phyloP scores from a whole-genome alignment of 2,329 filamentous ascomycete species.

The Ustilaginoidea virens region DNA sequence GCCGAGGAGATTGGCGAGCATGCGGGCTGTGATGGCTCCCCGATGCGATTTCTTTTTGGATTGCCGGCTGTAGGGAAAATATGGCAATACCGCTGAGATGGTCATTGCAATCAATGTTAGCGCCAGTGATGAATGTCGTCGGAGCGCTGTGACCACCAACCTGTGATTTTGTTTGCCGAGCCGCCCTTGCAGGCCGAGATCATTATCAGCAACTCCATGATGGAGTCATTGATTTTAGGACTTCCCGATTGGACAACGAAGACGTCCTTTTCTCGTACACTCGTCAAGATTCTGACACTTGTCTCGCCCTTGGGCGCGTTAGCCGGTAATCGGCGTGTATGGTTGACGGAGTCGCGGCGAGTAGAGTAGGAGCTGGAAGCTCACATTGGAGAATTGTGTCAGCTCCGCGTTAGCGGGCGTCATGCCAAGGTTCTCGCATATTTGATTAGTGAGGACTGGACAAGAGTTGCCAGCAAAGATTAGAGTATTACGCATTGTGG shows the following conservation, averaged over 20 bases:
- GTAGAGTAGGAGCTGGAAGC: conserved; percentile 17
- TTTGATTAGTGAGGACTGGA: conserved; percentile 46
- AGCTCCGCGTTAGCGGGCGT: conserved; percentile 47
- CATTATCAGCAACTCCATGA: conserved; percentile 99
- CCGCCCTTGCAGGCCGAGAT: conserved; percentile 97
- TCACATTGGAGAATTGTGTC: conserved; percentile 55
- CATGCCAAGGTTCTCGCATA: conserved; percentile 56
- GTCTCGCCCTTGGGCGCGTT: conserved; percentile 42
- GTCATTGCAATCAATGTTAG: too few species aligned
- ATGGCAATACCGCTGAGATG: conserved; percentile 78
- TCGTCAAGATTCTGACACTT: conserved; percentile 52
- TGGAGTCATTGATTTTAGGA: conserved; percentile 90
- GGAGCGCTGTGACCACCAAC: conserved; percentile 43
- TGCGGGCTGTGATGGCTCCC: conserved; percentile 88
- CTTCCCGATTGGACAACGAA: conserved; percentile 98
- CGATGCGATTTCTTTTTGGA: conserved; percentile 98
- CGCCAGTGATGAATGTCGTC: too few species aligned
- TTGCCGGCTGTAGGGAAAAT: conserved; percentile 98
- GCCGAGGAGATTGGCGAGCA: conserved; percentile 88
- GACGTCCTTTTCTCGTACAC: conserved; percentile 93
- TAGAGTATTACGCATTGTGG: conserved; percentile 47
- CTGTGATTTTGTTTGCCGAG: conserved; percentile 90
- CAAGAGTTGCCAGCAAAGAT: conserved; percentile 55
- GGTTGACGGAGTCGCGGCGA: background rate
- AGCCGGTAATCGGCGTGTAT: conserved; percentile 7